phyloP scores from a whole-genome alignment of 495 filamentous ascomycete genomes.

The Chaetomium fimeti region DNA sequence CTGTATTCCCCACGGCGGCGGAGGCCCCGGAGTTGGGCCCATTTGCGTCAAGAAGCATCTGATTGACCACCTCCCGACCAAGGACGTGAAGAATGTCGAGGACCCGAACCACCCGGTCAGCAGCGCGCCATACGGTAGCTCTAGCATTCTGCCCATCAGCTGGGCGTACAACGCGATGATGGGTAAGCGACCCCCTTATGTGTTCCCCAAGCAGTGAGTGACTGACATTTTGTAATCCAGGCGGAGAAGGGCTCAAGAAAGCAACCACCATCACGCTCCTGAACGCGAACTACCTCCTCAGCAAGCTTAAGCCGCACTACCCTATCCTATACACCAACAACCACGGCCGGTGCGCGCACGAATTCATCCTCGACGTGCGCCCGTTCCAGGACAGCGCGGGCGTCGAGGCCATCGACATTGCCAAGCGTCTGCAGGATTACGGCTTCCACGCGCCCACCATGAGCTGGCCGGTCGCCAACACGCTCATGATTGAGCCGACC shows the following conservation, averaged over 20 bases:
- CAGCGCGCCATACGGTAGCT: constrained; percentile 87
- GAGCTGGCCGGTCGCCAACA: constrained; percentile 96
- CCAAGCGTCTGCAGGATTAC: constrained; percentile 97
- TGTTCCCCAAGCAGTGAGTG: constrained; percentile 21
- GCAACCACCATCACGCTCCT: constrained; percentile 92
- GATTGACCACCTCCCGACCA: constrained; percentile 73
- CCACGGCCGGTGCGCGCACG: constrained; percentile 87
- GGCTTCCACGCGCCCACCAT: constrained; percentile 98
- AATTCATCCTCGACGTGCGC: constrained; percentile 95
- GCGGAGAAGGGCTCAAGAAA: constrained; percentile 81
- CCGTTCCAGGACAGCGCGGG: constrained; percentile 80
- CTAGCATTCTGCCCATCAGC: constrained; percentile 92
- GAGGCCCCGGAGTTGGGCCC: constrained; percentile 91
- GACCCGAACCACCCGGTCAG: constrained; percentile 64
- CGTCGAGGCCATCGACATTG: constrained; percentile 93
- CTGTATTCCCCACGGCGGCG: constrained; percentile 97
- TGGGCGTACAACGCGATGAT: constrained; percentile 99
- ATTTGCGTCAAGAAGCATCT: constrained; percentile 90
- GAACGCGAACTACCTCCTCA: constrained; percentile 97
- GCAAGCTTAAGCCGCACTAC: constrained; percentile 85
- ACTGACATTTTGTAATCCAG: constrained; percentile 34
- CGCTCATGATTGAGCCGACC: constrained; percentile 98
- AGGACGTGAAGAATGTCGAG: constrained; percentile 46
- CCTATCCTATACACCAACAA: constrained; percentile 89
- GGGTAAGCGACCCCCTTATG: constrained; percentile 49